Evolutionary conservation across 2,329 filamentous ascomycete species (phyloP).

Genomic region (Ascochyta rabiei): DNA sequence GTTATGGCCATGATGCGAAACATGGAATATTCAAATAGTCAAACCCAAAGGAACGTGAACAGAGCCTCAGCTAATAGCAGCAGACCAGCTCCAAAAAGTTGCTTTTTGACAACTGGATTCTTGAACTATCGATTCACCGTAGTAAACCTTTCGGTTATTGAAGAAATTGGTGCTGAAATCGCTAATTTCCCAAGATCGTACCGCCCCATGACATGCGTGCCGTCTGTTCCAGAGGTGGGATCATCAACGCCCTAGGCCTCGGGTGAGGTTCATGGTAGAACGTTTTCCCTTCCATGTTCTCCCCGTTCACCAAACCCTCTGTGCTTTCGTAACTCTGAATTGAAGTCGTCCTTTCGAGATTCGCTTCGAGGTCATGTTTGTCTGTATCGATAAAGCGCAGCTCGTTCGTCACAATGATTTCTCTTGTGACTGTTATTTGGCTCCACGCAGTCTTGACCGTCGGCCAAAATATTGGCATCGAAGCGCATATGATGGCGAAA

Average conservation of each 20-base stretch:
- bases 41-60: no score
- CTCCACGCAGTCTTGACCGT: slow-evolving; percentile 30
- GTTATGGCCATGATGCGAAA: no score
- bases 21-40: no score
- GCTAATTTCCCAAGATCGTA: neutral
- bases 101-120: no score
- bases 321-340: slow-evolving; percentile 27
- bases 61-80: no score
- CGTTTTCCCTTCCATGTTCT: neutral
- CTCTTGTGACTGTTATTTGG: slow-evolving; percentile 43
- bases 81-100: no score
- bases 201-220: neutral
- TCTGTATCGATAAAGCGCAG: slow-evolving; percentile 17
- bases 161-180: neutral
- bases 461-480: slow-evolving; percentile 48
- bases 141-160: no score
- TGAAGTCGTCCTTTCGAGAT: slow-evolving; percentile 11
- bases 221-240: neutral
- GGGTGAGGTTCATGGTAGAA: neutral
- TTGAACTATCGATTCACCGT: no score
- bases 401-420: slow-evolving; percentile 38
- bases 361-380: slow-evolving; percentile 21
- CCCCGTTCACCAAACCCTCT: slow-evolving; percentile 20
- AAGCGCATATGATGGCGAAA: slow-evolving; percentile 45
- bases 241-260: neutral